Conservation (phyloP, 1,139 yeast species). For the Entelexis sorbosivorans region DNA sequence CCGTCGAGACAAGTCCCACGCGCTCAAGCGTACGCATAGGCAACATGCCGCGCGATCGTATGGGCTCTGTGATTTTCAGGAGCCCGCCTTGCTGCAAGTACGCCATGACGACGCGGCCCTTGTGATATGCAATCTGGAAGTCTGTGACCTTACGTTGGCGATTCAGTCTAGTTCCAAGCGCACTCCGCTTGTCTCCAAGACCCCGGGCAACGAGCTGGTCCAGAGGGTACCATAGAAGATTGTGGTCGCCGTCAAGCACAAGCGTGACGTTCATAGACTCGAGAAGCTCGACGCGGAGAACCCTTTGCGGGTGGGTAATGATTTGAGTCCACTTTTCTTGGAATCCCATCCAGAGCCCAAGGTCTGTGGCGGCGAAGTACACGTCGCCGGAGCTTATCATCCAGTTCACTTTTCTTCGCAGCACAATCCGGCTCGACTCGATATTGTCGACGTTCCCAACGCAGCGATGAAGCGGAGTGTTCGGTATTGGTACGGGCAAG, state of each 20-base stretch:
- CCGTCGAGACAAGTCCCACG: slow-evolving; percentile 18
- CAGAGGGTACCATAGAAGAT: slow-evolving; percentile 52
- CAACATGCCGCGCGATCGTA: slow-evolving; percentile 32
- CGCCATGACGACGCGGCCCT: slow-evolving; percentile 16
- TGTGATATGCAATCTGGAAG: slow-evolving; percentile 32
- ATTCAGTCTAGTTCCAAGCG: slow-evolving; percentile 27
- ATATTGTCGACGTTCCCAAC: neutral
- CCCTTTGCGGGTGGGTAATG: slow-evolving; percentile 29
- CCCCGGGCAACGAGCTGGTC: slow-evolving; percentile 31
- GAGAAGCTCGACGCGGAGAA: slow-evolving; percentile 46
- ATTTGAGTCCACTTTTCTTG: slow-evolving; percentile 47
- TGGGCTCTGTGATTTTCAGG: slow-evolving; percentile 35
- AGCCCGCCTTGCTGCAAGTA: slow-evolving; percentile 20
- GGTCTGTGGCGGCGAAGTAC: slow-evolving; percentile 37
- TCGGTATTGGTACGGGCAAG: slow-evolving; percentile 50
- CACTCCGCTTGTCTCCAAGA: slow-evolving; percentile 13
- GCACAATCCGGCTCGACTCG: slow-evolving; percentile 22
- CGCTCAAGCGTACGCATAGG: slow-evolving; percentile 25
- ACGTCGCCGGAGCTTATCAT: slow-evolving; percentile 33
- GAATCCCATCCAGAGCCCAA: slow-evolving; percentile 37
- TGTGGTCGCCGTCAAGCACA: slow-evolving; percentile 37
- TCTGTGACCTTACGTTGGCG: slow-evolving; percentile 37
- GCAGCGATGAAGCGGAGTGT: slow-evolving; percentile 47
- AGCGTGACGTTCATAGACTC: slow-evolving; percentile 48
- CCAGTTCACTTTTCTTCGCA: slow-evolving; percentile 29